Evolutionary conservation across 768 basidiomycete species (phyloP), one percentile per base, ranked within the genome.

Genomic region (Gloeostereum incarnatum): DNA sequence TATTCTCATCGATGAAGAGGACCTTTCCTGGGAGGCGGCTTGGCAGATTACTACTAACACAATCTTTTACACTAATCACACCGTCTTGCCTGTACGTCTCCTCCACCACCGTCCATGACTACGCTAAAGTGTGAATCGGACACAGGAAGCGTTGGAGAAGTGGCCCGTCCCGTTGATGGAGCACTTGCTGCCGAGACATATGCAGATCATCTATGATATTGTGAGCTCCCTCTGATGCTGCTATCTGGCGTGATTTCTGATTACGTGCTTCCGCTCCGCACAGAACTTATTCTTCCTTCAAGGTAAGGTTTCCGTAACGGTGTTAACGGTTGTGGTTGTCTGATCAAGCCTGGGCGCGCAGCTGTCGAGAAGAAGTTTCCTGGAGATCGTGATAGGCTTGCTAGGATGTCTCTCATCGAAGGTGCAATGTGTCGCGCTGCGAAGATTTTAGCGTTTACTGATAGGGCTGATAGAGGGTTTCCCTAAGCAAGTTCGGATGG

Each of bases 11-110:
- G 94, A 98, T 50, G 94, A 98, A 25, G 94, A 98, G 57, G 88
- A 92, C 24, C 52, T 92, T 14, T 49, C 63, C 2, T 99, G 91
- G 86, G 75, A 78, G 45, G 49, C 59, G 11, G 93, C 96, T 3
- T 99, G 96, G 96, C 58, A 68, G 17, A 89, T 98, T 49, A 79
- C 83, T 31, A 88, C 78, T 37, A 82, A 82, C 54, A 90, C 87
- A 2, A 93, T 96, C 66, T 91, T 87, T 60, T 98, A 91, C 65
- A 97, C 92, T 7, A 96, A 94, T 57, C 92, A 91, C 59, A 91
- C 88, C 6, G 92, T 98, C 21, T 67, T 96, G 21, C 87, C 90
- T 17, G 89, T 83, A 27, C 49, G 76, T 70, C 48, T 34, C 35
- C 11, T 41, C 23, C 23, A 23, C 10, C 27, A 18, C 19, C 3